Percentiles rank a stretch among this genome's conserved stretches.
Conservation (phyloP, 176 grass and related monocot genomes). For the Oryza officinalis region DNA sequence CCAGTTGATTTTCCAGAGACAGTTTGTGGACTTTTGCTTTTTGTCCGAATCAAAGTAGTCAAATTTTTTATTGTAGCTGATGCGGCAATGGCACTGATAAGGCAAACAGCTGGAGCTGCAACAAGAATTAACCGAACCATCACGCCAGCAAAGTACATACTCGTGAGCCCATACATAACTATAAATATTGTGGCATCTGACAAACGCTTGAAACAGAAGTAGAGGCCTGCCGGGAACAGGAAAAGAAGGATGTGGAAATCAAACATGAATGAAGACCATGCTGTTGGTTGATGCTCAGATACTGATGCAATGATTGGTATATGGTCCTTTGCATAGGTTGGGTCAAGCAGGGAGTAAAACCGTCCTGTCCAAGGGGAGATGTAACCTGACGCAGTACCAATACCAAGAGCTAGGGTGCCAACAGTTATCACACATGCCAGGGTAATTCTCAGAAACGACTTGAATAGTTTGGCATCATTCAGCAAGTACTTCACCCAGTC, state of each 20-base stretch:
- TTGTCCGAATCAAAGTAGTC: slow-evolving; percentile 73
- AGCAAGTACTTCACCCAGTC: slow-evolving; percentile 89
- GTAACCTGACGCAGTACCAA: slow-evolving; percentile 94
- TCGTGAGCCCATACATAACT: slow-evolving; percentile 97
- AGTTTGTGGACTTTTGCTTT: slow-evolving; percentile 63
- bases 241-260: slow-evolving; percentile 99
- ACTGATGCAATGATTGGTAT: slow-evolving; percentile 98
- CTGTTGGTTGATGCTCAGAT: slow-evolving; percentile 99
- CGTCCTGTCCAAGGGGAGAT: slow-evolving; percentile 98
- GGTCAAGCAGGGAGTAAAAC: slow-evolving; percentile 97
- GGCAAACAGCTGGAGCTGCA: slow-evolving; percentile 90
- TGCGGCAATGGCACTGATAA: slow-evolving; percentile 89
- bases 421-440: slow-evolving; percentile 82
- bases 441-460: slow-evolving; percentile 84
- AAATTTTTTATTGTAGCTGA: slow-evolving; percentile 97
- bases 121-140: slow-evolving; percentile 99
- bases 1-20: slow-evolving; percentile 66
- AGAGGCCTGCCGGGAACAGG: slow-evolving; percentile 89
- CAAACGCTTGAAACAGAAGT: slow-evolving; percentile 95
- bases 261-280: slow-evolving; percentile 99
- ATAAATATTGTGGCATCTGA: slow-evolving; percentile 97
- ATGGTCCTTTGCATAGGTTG: slow-evolving; percentile 99
- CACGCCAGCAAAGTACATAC: slow-evolving; percentile 99
- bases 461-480: slow-evolving; percentile 85
- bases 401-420: slow-evolving; percentile 76